Evolutionary conservation across 2,329 filamentous ascomycete genomes (phyloP).

Genomic region (Clonostachys rosea): DNA sequence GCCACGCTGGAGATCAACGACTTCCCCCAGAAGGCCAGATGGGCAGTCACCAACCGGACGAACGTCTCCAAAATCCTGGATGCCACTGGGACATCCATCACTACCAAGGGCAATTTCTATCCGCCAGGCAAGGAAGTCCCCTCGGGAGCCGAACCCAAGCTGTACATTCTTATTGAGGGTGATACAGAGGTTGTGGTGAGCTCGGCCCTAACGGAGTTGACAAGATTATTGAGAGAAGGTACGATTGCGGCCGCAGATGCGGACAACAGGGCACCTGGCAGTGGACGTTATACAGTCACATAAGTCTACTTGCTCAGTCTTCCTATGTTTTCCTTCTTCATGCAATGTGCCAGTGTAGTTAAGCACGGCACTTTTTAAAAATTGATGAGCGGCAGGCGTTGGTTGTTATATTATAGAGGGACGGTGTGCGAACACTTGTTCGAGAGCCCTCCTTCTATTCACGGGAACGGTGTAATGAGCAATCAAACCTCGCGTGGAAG

Average conservation of each 20-base stretch:
- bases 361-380: background rate
- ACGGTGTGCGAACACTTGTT: too few species aligned
- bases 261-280: slow-evolving; percentile 73
- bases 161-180: slow-evolving; percentile 96
- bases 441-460: background rate
- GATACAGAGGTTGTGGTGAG: slow-evolving; percentile 92
- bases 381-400: background rate
- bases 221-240: slow-evolving; percentile 81
- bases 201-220: slow-evolving; percentile 85
- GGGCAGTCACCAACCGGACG: slow-evolving; percentile 97
- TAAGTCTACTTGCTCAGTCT: slow-evolving; percentile 25
- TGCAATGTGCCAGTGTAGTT: background rate
- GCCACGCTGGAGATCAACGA: slow-evolving; percentile 98
- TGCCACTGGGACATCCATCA: slow-evolving; percentile 90
- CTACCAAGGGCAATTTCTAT: slow-evolving; percentile 94
- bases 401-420: too few species aligned
- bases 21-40: slow-evolving; percentile 96
- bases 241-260: slow-evolving; percentile 85
- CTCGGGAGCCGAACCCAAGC: slow-evolving; percentile 75
- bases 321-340: background rate
- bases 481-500: too few species aligned
- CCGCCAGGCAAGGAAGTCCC: slow-evolving; percentile 74
- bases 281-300: slow-evolving; percentile 82
- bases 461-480: too few species aligned
- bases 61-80: slow-evolving; percentile 98